Evolutionary conservation across 306 rosid genomes (phyloP).

Genomic region (Oemleria cerasiformis): DNA sequence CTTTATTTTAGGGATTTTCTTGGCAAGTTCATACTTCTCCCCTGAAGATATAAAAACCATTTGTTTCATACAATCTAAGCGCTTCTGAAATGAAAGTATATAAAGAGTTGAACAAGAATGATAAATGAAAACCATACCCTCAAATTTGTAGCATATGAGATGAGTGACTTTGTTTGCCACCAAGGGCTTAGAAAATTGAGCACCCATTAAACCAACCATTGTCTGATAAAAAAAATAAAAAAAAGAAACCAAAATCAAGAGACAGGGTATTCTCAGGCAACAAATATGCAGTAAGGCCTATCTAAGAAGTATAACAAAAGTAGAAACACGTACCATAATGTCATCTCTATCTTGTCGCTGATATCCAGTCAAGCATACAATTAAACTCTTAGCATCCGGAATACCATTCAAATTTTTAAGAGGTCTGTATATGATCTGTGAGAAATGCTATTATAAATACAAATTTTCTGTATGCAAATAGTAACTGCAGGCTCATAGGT

Average conservation of each 20-base stretch:
- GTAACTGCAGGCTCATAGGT: not conserved
- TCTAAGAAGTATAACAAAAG: not conserved
- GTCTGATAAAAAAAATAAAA: conserved; percentile 40
- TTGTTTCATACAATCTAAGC: not conserved
- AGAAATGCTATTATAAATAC: conserved; percentile 14
- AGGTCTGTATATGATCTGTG: conserved; percentile 82
- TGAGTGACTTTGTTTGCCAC: conserved; percentile 89
- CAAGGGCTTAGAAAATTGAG: conserved; percentile 80
- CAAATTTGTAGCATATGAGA: conserved; percentile 93
- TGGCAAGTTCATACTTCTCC: conserved; percentile 90
- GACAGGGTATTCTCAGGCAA: not conserved
- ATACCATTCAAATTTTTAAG: conserved; percentile 66
- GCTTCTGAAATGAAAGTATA: not conserved
- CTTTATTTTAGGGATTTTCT: conserved; percentile 59
- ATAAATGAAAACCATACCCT: conserved; percentile 41
- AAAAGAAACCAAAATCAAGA: not conserved
- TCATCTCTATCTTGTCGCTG: conserved; percentile 91
- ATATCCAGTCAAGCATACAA: conserved; percentile 89
- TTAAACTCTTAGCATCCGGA: conserved; percentile 58
- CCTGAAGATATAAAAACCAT: conserved; percentile 39
- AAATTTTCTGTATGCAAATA: not conserved
- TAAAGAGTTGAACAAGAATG: not conserved
- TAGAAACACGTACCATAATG: conserved; percentile 55
- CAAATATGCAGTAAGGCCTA: conserved; percentile 4
- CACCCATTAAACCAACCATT: conserved; percentile 86